Evolutionary conservation across 345 rosid species (phyloP).

Genomic region (Citrus cavaleriei): DNA sequence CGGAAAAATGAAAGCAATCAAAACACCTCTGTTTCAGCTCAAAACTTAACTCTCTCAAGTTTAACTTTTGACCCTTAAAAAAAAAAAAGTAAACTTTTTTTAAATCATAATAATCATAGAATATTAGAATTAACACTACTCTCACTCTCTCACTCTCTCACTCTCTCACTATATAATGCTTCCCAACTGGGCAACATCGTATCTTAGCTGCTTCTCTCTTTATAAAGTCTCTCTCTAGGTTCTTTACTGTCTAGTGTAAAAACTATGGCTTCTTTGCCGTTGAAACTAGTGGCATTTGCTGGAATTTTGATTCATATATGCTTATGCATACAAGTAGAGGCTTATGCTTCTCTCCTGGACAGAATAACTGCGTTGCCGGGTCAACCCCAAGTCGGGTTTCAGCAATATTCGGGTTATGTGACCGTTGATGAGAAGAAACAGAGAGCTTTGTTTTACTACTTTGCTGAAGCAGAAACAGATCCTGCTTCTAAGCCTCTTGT

Average conservation of each 20-base stretch:
- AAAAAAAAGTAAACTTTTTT: neutral
- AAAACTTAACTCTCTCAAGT: neutral
- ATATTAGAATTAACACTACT: neutral
- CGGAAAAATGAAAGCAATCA: neutral
- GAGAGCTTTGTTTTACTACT: constrained; percentile 91
- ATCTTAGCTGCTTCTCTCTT: neutral
- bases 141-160: neutral
- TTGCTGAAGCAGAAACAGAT: constrained; percentile 79
- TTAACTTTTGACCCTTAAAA: neutral
- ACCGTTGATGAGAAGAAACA: constrained; percentile 63
- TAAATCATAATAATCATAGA: neutral
- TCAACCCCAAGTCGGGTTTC: constrained; percentile 74
- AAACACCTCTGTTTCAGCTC: constrained; percentile 18
- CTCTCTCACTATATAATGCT: constrained; percentile 27
- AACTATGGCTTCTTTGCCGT: constrained; percentile 26
- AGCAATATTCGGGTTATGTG: constrained; percentile 87
- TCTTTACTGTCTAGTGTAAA: constrained; percentile 7
- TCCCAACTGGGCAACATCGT: constrained; percentile 9
- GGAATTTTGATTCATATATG: constrained; percentile 31
- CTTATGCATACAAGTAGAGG: constrained; percentile 23
- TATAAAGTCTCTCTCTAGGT: constrained; percentile 15
- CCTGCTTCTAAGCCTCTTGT: constrained; percentile 84
- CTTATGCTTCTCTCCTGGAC: constrained; percentile 40
- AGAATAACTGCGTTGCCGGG: constrained; percentile 63
- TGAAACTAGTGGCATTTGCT: constrained; percentile 38